Evolutionary conservation across 345 rosid species (phyloP).

Genomic region (Mercurialis annua): DNA sequence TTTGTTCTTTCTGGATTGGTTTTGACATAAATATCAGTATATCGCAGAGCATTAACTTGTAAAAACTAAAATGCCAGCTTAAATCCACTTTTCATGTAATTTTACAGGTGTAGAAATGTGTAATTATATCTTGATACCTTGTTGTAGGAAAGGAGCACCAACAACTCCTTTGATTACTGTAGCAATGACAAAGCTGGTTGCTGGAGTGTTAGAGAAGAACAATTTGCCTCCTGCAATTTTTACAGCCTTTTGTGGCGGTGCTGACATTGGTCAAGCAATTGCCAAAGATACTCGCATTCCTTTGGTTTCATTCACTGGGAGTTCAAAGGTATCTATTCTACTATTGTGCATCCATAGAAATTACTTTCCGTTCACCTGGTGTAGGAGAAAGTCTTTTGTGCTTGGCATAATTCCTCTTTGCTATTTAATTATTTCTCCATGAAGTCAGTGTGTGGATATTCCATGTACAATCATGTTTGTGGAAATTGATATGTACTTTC

Average conservation of each 20-base stretch:
- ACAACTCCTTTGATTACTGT: conserved; percentile 90
- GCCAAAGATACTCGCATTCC: conserved; percentile 79
- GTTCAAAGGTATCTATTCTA: conserved; percentile 72
- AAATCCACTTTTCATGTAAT: background rate
- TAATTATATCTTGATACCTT: background rate
- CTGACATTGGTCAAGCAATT: conserved; percentile 90
- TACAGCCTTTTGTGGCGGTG: conserved; percentile 91
- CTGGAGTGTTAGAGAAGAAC: conserved; percentile 83
- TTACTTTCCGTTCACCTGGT: background rate
- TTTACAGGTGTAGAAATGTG: background rate
- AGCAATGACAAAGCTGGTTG: conserved; percentile 85
- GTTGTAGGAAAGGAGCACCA: conserved; percentile 94
- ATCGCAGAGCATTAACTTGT: too few species aligned
- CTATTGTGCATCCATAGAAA: background rate
- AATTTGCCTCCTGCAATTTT: conserved; percentile 88
- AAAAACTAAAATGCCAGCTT: background rate
- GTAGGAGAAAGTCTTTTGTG: background rate
- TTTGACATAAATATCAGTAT: too few species aligned
- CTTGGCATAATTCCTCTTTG: background rate
- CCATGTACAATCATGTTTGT: background rate
- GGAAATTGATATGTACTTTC: background rate
- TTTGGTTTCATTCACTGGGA: conserved; percentile 90
- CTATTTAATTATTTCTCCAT: background rate
- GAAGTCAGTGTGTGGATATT: background rate
- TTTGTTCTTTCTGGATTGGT: too few species aligned